A percentile compares a stretch with the other conserved stretches of the same genome.
Evolutionary conservation across 2,329 filamentous ascomycete genomes (phyloP).

Genomic region (Camptophora hylomeconis): DNA sequence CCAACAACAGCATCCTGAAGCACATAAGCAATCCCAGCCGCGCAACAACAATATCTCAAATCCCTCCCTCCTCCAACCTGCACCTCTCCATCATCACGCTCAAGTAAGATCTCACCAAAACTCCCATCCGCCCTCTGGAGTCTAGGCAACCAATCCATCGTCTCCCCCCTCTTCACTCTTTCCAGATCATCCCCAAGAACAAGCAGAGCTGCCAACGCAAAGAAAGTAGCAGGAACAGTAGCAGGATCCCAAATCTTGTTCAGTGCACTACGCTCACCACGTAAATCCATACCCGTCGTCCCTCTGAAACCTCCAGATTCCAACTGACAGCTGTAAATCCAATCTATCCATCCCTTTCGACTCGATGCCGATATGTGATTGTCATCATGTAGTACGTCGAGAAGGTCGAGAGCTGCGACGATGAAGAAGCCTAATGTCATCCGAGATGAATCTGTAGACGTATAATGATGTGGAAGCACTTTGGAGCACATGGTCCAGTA

Average conservation of each 20-base stretch:
- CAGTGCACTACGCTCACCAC: constrained; percentile 33
- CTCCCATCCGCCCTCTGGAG: constrained; percentile 77
- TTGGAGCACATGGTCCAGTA: constrained; percentile 88
- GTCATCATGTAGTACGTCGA: constrained; percentile 46
- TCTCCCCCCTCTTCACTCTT: constrained; percentile 53
- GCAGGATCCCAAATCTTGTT: constrained; percentile 57
- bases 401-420: constrained; percentile 69
- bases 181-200: constrained; percentile 50
- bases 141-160: constrained; percentile 58
- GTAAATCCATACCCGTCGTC: constrained; percentile 55
- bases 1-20: constrained; percentile 50
- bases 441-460: constrained; percentile 76
- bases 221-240: constrained; percentile 78
- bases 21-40: constrained; percentile 69
- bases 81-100: constrained; percentile 34
- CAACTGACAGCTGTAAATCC: constrained; percentile 81
- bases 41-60: constrained; percentile 78
- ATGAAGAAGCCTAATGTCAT: constrained; percentile 85
- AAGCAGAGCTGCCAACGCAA: constrained; percentile 65
- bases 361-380: constrained; percentile 37
- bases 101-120: constrained; percentile 75
- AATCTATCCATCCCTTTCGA: constrained; percentile 47
- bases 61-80: constrained; percentile 60
- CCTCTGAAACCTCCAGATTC: constrained; percentile 68
- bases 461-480: constrained; percentile 70